Percentiles rank a stretch among this genome's conserved stretches.
Conservation (phyloP, 2,329 filamentous ascomycete species). For the Trichoderma hamatum region DNA sequence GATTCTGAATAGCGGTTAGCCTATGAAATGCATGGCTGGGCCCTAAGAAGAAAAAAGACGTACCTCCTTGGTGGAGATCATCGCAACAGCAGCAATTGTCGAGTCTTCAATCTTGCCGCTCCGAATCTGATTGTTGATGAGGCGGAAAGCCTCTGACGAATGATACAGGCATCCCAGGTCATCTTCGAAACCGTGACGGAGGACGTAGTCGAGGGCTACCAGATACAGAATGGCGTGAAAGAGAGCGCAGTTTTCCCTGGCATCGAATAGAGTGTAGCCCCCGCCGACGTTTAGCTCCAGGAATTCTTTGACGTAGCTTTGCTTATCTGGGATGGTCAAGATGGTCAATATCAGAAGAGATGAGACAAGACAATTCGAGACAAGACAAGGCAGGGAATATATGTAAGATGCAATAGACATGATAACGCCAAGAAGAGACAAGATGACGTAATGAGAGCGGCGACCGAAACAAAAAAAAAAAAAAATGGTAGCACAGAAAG, state of each 20-base stretch:
- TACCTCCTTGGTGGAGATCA: constrained; percentile 14
- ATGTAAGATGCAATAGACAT: background rate
- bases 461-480: no score
- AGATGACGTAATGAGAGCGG: background rate
- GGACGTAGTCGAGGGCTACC: constrained; percentile 13
- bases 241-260: constrained; percentile 2
- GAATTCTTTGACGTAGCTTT: constrained; percentile 7
- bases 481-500: no score
- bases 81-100: constrained; percentile 17
- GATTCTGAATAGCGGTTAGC: background rate
- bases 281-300: constrained; percentile 16
- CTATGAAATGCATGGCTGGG: background rate
- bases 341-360: background rate
- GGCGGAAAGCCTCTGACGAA: constrained; percentile 15
- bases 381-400: background rate
- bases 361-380: background rate
- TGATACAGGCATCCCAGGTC: constrained; percentile 10
- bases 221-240: constrained; percentile 20
- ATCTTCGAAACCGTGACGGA: constrained; percentile 6
- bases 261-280: constrained; percentile 2
- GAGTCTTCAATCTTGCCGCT: background rate
- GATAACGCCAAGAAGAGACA: background rate
- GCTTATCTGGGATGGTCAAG: background rate
- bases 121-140: constrained; percentile 12
- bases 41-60: no score